These are phyloP conservation scores for Leccinum obscurum DNA, from an alignment of 768 basidiomycete species.

Conservation along the genomic window DNA sequence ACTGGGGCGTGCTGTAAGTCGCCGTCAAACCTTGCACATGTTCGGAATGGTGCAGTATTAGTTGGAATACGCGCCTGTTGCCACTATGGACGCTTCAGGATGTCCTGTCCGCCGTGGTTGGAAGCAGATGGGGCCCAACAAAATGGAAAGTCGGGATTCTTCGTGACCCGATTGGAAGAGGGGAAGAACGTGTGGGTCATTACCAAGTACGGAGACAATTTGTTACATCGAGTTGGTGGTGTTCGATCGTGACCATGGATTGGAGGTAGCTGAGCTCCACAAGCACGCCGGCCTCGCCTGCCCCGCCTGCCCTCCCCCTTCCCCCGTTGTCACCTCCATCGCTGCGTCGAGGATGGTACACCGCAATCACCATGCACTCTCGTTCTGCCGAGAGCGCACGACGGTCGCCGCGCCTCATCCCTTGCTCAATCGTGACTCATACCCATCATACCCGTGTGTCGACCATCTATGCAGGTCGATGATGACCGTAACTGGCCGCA, in stretches of 20 bases:
- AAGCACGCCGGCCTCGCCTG: neutral
- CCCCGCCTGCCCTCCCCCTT: neutral
- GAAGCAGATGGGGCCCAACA: neutral
- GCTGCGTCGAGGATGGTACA: neutral
- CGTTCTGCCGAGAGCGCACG: neutral
- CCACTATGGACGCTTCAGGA: neutral
- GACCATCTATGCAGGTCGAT: too few relatives aligned
- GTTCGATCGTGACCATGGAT: neutral
- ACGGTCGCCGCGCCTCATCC: too few relatives aligned
- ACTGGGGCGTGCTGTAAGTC: neutral
- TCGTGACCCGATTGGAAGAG: neutral
- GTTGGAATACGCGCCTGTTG: neutral
- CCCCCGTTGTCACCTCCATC: neutral
- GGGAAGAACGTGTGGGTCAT: neutral
- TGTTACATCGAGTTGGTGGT: neutral
- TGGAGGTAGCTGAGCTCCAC: conserved; percentile 1
- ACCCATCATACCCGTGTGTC: too few relatives aligned
- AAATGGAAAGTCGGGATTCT: neutral
- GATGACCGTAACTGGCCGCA: too few relatives aligned
- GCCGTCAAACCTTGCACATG: neutral
- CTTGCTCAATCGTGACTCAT: too few relatives aligned
- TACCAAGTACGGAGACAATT: neutral
- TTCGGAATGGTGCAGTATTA: neutral
- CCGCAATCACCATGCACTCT: neutral
- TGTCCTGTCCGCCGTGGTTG: neutral